Evolutionary conservation across 352 stramenopile species (phyloP), one percentile per base, ranked within the genome.

Genomic region (Phytophthora sp.): DNA sequence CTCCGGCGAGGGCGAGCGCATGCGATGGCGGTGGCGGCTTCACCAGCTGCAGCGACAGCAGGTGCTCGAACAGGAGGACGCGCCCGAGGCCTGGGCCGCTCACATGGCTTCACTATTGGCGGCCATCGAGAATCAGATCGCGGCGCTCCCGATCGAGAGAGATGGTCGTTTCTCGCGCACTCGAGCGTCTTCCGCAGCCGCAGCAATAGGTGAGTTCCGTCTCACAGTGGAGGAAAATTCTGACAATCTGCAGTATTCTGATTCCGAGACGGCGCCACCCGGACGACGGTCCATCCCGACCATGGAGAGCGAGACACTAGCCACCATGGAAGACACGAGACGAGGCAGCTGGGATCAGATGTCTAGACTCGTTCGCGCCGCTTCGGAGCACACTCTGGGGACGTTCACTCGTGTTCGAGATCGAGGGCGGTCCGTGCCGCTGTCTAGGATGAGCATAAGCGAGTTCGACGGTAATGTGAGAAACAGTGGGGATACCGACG

Each of bases 21-120:
- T 71, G 35, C 63, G 64, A 18, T 85, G 74, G 74, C 66, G 68
- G 29, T 79, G 60, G 74, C 51, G 59, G 16, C 62, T 78, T 53
- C 63, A 83, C 26, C 69, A 76, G 52, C 61, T 81, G 33, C 74
- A 61, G 35, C 59, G 67, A 16, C 71, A 82, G 45, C 71, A 71
- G 31, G 50, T 76, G 16, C 52, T 67, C 7, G 67, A 78, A 30
- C 64, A 61, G 18, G 57, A 71, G 20, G 49, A 63, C 44, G 45
- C 49, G 24, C 57, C 63, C 15, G 46, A 57, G n/a, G 62, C 53
- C 8, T 80, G 71, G 73, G 51, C 55, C 13, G 51, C 45, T 6
- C 45, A 62, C 26, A 56, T 69, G 24, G 47, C 72, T 57, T 66
- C 66, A 27, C 38, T 77, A 7, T 59, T 85, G 29, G 31, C 38